Base-by-base conservation (phyloP, 352 stramenopile genomes). In the Phytophthora pistaciae region DNA sequence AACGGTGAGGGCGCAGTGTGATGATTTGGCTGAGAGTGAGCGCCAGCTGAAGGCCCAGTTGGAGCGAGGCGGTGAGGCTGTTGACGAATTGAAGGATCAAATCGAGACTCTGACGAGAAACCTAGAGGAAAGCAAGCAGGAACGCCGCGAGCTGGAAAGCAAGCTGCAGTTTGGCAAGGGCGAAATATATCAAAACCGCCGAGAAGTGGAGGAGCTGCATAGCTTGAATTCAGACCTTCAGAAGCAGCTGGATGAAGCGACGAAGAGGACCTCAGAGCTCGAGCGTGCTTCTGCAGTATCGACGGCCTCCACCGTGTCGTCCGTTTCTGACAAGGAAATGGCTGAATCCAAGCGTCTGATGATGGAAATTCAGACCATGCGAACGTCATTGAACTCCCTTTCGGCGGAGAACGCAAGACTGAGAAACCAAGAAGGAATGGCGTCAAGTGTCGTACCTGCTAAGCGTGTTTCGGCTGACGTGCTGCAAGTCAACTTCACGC, bases 391-490 rank as follows among this genome's bases (percentile, higher is more conserved):
- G 42, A 82, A 81, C 29, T 84, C 86, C 14, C 59, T 94, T 1
- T 78, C 79, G 7, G 82, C 79, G 5, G 86, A 94, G 59, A 94
- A 92, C 52, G 58, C 74, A 3, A 75, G 83, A 6, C 57, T 94
- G 16, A 77, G 82, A 5, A 87, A 71, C 48, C 69, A 88, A 40
- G 84, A 92, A 58, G 72, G 79, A 7, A 75, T 79, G 5, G 66
- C 74, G 11, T 63, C 71, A 20, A 82, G 60, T 60, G 60, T 79
- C 31, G 56, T 52, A 21, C 74, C 77, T 36, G 82, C 78, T 36
- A 92, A 92, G 60, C 78, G 84, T 21, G 74, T 91, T 23, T 94
- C 86, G 40, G 74, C 86, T 50, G 86, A 91, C 46, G 55, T 94
- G 21, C 66, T 94, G 55, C 85, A 84, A 64, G 68, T 86, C 53